phyloP scores from a whole-genome alignment of 768 basidiomycete genomes.

The Hemileccinum impolitum region DNA sequence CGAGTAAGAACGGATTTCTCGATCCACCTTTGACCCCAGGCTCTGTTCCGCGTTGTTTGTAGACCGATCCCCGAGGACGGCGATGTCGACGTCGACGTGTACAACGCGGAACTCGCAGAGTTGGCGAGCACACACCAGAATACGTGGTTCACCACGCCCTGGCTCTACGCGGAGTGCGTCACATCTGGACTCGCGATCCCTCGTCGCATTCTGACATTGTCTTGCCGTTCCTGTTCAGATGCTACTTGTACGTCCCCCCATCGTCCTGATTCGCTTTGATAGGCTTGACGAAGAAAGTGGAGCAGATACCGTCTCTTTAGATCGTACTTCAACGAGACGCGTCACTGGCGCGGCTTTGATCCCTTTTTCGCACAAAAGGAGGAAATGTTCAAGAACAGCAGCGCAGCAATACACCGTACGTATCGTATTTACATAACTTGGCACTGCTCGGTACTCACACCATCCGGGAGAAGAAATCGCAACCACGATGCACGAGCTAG shows the following conservation, averaged over 20 bases:
- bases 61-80: constrained; percentile 78
- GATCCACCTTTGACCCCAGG: too few relatives aligned
- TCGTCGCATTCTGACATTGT: background rate
- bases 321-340: constrained; percentile 63
- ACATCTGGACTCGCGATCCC: background rate
- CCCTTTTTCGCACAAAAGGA: constrained; percentile 81
- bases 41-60: background rate
- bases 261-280: background rate
- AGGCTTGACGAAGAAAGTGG: background rate
- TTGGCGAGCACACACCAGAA: constrained; percentile 47
- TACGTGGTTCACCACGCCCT: constrained; percentile 91
- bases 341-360: constrained; percentile 73
- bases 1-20: constrained; percentile 43
- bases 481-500: constrained; percentile 64
- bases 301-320: constrained; percentile 80
- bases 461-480: constrained; percentile 56
- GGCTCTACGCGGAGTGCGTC: constrained; percentile 93
- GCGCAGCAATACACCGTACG: constrained; percentile 74
- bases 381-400: constrained; percentile 77
- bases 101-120: constrained; percentile 67
- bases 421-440: constrained; percentile 2
- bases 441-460: background rate
- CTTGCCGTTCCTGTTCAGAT: constrained; percentile 38
- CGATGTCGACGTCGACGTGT: constrained; percentile 62
- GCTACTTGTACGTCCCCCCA: constrained; percentile 57